Conservation (phyloP, 2,329 filamentous ascomycete genomes). For the Trichoderma arundinaceum region DNA sequence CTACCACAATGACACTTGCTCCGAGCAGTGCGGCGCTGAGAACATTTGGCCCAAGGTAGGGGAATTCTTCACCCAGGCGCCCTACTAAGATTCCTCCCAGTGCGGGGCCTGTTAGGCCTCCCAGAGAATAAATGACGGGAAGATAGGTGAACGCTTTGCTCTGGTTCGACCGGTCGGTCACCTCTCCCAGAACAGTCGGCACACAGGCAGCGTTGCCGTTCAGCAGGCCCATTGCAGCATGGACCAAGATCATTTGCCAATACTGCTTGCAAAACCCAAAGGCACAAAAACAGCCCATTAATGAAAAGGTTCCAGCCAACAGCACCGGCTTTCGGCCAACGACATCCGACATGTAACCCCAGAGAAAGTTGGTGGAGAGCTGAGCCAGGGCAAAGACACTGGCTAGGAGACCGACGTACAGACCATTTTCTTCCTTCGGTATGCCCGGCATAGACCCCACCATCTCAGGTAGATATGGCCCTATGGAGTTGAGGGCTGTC, state of each 20-base stretch:
- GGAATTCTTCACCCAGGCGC: conserved; percentile 66
- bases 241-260: conserved; percentile 84
- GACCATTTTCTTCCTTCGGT: conserved; percentile 69
- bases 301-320: conserved; percentile 78
- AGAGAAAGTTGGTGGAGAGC: conserved; percentile 81
- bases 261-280: conserved; percentile 87
- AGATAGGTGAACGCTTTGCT: conserved; percentile 92
- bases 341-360: conserved; percentile 64
- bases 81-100: conserved; percentile 85
- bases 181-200: conserved; percentile 89
- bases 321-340: conserved; percentile 77
- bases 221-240: conserved; percentile 87
- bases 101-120: conserved; percentile 89
- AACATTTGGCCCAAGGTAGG: conserved; percentile 85
- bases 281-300: conserved; percentile 78
- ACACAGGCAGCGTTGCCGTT: conserved; percentile 97
- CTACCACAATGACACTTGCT: conserved; percentile 73
- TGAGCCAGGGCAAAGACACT: conserved; percentile 93
- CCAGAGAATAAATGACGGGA: conserved; percentile 93
- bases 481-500: conserved; percentile 95
- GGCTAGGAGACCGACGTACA: conserved; percentile 90
- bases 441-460: conserved; percentile 83
- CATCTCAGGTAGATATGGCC: conserved; percentile 94
- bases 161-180: conserved; percentile 95
- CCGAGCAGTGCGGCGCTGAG: conserved; percentile 74